Conservation (phyloP, 192 early-diverging fungal species). For the Backusella parvicylindrica region DNA sequence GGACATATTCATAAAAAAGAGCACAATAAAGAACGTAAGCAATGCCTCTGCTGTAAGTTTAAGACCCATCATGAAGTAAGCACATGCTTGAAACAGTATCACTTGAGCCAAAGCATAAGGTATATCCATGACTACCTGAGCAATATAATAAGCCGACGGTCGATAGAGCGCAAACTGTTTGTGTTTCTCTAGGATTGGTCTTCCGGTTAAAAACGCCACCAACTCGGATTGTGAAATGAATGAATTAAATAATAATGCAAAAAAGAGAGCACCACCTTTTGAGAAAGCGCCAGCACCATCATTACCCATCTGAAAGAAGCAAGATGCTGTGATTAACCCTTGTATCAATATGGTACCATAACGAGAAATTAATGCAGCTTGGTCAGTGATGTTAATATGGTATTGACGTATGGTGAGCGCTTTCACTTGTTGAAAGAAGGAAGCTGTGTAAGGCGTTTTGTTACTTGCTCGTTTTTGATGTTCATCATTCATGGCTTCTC, state of each 20-base stretch:
- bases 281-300: slow-evolving; percentile 66
- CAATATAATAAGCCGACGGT: slow-evolving; percentile 51
- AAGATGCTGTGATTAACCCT: slow-evolving; percentile 67
- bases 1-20: slow-evolving; percentile 49
- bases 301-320: slow-evolving; percentile 58
- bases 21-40: slow-evolving; percentile 48
- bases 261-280: slow-evolving; percentile 75
- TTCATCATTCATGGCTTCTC: slow-evolving; percentile 47
- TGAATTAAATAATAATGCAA: slow-evolving; percentile 48
- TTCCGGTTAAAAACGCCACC: slow-evolving; percentile 65
- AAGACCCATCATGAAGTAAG: slow-evolving; percentile 56
- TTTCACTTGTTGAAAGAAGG: slow-evolving; percentile 60
- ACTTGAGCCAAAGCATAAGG: slow-evolving; percentile 48
- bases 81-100: slow-evolving; percentile 48
- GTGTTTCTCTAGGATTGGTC: slow-evolving; percentile 75
- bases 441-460: slow-evolving; percentile 60
- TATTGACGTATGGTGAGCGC: slow-evolving; percentile 58
- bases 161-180: slow-evolving; percentile 67
- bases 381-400: slow-evolving; percentile 56
- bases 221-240: slow-evolving; percentile 67
- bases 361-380: slow-evolving; percentile 47
- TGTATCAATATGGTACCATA: slow-evolving; percentile 49
- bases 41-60: slow-evolving; percentile 35
- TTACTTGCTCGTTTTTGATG: slow-evolving; percentile 48
- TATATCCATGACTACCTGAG: slow-evolving; percentile 51